A percentile compares a stretch with the other conserved stretches of the same genome.
phyloP scores from a whole-genome alignment of 2,329 filamentous ascomycete species.

The Alternaria viburni region DNA sequence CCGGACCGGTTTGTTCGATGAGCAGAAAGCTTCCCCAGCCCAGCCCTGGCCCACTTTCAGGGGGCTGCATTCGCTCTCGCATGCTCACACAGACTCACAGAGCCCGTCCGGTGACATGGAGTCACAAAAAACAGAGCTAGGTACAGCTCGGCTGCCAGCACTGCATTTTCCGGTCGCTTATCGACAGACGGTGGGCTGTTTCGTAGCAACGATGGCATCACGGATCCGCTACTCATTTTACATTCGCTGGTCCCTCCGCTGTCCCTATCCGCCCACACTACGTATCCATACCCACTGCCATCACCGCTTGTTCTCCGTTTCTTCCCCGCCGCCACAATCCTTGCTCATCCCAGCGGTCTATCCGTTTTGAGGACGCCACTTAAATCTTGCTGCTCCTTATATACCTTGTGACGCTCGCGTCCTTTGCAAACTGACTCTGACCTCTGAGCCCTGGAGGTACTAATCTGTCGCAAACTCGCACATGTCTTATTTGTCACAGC shows the following conservation, averaged over 20 bases:
- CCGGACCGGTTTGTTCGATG: conserved; percentile 35
- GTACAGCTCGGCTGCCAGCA: conserved; percentile 35
- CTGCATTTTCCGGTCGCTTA: conserved; percentile 36
- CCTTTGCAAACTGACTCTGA: conserved; percentile 36
- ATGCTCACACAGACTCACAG: conserved; percentile 23
- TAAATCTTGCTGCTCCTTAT: conserved; percentile 49
- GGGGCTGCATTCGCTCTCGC: conserved; percentile 27
- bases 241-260: conserved; percentile 45
- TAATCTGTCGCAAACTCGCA: conserved; percentile 35
- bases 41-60: conserved; percentile 45
- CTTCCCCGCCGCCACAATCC: conserved; percentile 47
- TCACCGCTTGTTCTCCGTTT: conserved; percentile 48
- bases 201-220: conserved; percentile 33
- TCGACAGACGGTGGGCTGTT: conserved; percentile 32
- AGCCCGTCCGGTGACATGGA: conserved; percentile 35
- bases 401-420: conserved; percentile 47
- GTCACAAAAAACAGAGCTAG: conserved; percentile 33
- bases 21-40: conserved; percentile 36
- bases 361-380: conserved; percentile 48
- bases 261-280: conserved; percentile 46
- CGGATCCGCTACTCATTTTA: conserved; percentile 37
- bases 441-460: conserved; percentile 32
- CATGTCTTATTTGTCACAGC: conserved; percentile 38
- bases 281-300: conserved; percentile 46
- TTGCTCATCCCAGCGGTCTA: conserved; percentile 42